A percentile compares a stretch with the other conserved stretches of the same genome.
These are phyloP conservation scores for barley (Hordeum vulgare) DNA, from an alignment of 176 grass and related monocot genomes.

Conservation along the genomic window MorexV3_pseudomolecules_assembly NC_058522.1:523857309-523857808, in stretches of 20 bases:
- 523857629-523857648: background rate
- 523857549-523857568: slow-evolving; percentile 17
- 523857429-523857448: background rate
- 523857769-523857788: slow-evolving; percentile 13
- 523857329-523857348: background rate
- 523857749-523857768: slow-evolving; percentile 19
- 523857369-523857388: background rate
- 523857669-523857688: slow-evolving; percentile 22
- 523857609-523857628: slow-evolving; percentile 24
- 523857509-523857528: slow-evolving; percentile 24
- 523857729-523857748: background rate
- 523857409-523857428: background rate
- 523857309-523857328: background rate
- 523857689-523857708: slow-evolving; percentile 23
- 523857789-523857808: slow-evolving; percentile 34
- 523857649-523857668: slow-evolving; percentile 24
- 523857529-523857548: background rate
- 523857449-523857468: background rate
- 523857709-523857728: slow-evolving; percentile 18
- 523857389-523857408: slow-evolving; percentile 7
- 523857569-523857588: slow-evolving; percentile 39
- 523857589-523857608: slow-evolving; percentile 40
- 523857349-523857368: slow-evolving; percentile 1
- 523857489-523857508: background rate
- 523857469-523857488: background rate